Base-by-base conservation (phyloP, 306 rosid species). In the Erythrophleum fordii region DNA sequence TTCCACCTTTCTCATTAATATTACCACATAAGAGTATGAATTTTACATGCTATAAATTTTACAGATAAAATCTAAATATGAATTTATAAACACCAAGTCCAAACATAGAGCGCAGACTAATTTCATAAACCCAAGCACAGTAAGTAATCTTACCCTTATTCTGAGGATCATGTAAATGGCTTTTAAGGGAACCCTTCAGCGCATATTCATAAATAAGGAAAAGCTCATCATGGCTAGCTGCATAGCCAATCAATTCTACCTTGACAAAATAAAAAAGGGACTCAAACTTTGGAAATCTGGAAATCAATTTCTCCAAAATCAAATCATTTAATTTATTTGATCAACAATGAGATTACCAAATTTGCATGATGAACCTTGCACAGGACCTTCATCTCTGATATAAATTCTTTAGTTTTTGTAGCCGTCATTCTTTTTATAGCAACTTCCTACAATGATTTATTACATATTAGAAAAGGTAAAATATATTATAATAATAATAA, bases 231-330 rank as follows among this genome's bases (percentile, higher is more conserved):
- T 90, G 93, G 78, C 88, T 93, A 39, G 97, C 93, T 11, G 97
- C 97, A 87, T 93, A 96, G 73, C 99, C 99, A 83, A 93, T 96
- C 94, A 96, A 92, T 83, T 96, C 99, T 89, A 96, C 99, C 99
- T 96, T 90, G 90, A 96, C 80, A 93, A 81, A 85, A 69, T 78
- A 66, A 86, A 80, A 75, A 65, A 69, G 75, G 48, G 71, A 78
- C 88, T 91, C 88, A 90, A 78, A 73, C 42, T 58, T 83, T 76
- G 28, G 83, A 83, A 72, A 82, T 80, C 55, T 59, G 45, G 72
- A 28, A 61, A 61, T 29, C 45, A 78, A 75, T 77, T 85, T 80
- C 85, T 80, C 51, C 77, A 79, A 82, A 80, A 73, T 35, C 67
- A 48, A 86, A 64, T 66, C 23, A 68, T 76, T 41, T 4, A 11